Evolutionary conservation across 805 yeast species (phyloP), one percentile per base, ranked within the genome.

Genomic region (Cyberlindnera subsufficiens): DNA sequence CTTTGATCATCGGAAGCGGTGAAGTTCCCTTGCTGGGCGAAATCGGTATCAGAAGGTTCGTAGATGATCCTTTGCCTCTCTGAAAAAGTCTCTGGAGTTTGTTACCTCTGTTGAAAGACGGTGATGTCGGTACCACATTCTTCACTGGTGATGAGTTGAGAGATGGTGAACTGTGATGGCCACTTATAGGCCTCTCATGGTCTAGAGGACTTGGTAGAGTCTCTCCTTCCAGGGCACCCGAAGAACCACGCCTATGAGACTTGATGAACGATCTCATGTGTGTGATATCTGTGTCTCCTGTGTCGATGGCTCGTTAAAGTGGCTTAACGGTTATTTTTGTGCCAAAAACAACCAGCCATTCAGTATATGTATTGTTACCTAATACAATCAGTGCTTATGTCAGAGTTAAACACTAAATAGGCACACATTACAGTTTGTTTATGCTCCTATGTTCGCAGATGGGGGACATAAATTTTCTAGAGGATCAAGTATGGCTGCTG

Each of bases 241-340:
- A 63, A 17, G 58, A 58, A 5, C 68, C 64, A 37, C 61, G 57
- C 31, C 60, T 58, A 43, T 66, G 70, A 6, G 72, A 55, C 42
- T 64, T 66, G 35, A 67, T 67, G 49, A 67, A 65, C 3, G 72
- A 64, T 33, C 66, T 54, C 72, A 67, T 30, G 17, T 13, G 30
- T n/a, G 9, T 14, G 4, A n/a, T 37, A 35, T 35, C 18, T 13
- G 32, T 4, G 3, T 7, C 15, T n/a, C 22, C 13, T 16, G 9
- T 19, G 34, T 14, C 11, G 30, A 32, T 30, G 11, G 11, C 11
- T 11, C 27, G 27, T 22, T 22, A 9, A 22, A 22, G 3, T 22
- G 6, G 27, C 3, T 22, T 9, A 22, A 22, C 27, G 10, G 27
- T 22, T 10, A 22, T 22, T 22, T 22, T 22, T 22, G 27, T 22